Evolutionary conservation across 768 basidiomycete species (phyloP), one percentile per base, ranked within the genome.

Genomic region (Obba rivulosa): DNA sequence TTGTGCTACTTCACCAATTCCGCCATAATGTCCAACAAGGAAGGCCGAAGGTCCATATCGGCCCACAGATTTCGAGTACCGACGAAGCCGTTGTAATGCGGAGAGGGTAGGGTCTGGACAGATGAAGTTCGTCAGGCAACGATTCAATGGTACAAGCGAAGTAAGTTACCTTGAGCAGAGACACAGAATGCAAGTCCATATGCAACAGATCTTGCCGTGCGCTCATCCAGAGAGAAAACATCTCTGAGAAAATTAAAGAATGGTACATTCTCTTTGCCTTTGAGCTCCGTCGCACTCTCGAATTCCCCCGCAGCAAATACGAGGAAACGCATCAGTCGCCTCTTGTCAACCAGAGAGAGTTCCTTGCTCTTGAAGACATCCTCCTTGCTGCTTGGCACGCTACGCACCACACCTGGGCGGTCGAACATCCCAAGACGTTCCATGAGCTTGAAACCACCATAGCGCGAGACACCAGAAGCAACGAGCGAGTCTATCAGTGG

Each of bases 21-120:
- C 90, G 16, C 95, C 95, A 62, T 96, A 97, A 56, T 96, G 92
- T 0, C 92, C 92, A n/a, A 98, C 74, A 14, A 98, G 78, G 69
- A 92, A 97, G 1, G 93, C 82, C 0, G 82, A 82, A n/a, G 66
- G 76, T 64, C 94, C 94, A 59, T 96, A 97, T 24, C 90, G 76
- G 2, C 94, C 93, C 16, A 81, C 67, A 0, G 92, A 90, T 41
- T 74, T 81, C 13, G 97, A 72, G 61, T 88, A 92, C 20, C 73
- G 67, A 7, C 83, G 79, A 10, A 93, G 68, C 7, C 93, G 83
- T n/a, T 66, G 63, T 8, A 98, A 66, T 2, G 87, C 79, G 1
- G 77, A 73, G 8, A 80, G 60, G 1, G 87, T 82, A 2, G 75
- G 68, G 43, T 96, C 94, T 92, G 13, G 24, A 16, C 3, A 23